Evolutionary conservation across 306 rosid species (phyloP).

Genomic region (Chamaecrista fasciculata): DNA sequence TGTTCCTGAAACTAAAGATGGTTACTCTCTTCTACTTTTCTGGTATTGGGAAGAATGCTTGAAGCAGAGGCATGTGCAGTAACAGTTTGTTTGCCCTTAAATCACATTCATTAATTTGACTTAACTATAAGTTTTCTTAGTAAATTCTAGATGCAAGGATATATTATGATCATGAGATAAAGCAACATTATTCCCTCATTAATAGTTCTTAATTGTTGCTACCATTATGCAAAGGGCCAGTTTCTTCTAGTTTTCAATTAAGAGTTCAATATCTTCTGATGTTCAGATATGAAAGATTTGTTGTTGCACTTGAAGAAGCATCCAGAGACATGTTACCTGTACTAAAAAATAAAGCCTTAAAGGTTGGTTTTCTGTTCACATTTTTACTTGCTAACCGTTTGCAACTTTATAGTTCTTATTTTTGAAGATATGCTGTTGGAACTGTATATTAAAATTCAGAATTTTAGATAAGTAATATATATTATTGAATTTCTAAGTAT

Average conservation of each 20-base stretch:
- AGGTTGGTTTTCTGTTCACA: slow-evolving; percentile 49
- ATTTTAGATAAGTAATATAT: no score
- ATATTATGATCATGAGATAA: neutral
- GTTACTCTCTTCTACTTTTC: slow-evolving; percentile 80
- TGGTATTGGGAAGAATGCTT: slow-evolving; percentile 98
- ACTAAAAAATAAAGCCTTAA: slow-evolving; percentile 77
- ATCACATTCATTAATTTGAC: slow-evolving; percentile 5
- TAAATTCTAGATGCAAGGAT: slow-evolving; percentile 7
- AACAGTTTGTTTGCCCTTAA: slow-evolving; percentile 15
- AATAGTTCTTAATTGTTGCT: neutral
- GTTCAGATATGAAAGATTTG: slow-evolving; percentile 85
- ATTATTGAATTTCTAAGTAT: neutral
- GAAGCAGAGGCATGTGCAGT: slow-evolving; percentile 71
- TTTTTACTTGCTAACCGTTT: neutral
- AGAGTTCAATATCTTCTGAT: slow-evolving; percentile 21
- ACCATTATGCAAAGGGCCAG: neutral
- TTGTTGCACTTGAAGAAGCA: slow-evolving; percentile 91
- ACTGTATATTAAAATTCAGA: no score
- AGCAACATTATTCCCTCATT: neutral
- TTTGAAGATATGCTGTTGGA: neutral
- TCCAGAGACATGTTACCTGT: slow-evolving; percentile 90
- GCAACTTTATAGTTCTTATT: neutral
- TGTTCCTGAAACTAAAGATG: slow-evolving; percentile 84
- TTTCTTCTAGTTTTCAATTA: slow-evolving; percentile 16
- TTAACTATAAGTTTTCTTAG: neutral